These are phyloP conservation scores for Skeletonema marinoi DNA, from an alignment of 108 stramenopile species.

Conservation along the genomic window DNA sequence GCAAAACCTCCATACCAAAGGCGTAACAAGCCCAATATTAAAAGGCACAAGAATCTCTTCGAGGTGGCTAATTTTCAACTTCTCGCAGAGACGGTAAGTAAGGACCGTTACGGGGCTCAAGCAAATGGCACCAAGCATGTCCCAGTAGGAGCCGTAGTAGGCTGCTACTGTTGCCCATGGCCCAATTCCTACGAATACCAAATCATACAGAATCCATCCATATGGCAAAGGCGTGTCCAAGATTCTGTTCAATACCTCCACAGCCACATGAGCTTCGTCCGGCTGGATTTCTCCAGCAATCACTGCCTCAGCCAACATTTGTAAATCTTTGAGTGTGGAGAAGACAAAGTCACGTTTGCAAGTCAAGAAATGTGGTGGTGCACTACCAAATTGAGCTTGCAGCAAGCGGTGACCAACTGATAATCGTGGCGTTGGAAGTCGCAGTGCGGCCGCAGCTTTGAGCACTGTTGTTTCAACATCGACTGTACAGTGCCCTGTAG, in stretches of 20 bases:
- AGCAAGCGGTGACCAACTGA: conserved; percentile 5
- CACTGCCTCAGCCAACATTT: neutral
- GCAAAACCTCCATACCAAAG: neutral
- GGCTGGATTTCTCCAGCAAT: neutral
- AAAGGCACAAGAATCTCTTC: conserved; percentile 4
- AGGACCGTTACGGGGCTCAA: neutral
- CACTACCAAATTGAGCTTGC: neutral
- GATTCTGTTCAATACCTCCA: neutral
- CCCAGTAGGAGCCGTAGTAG: conserved; percentile 7
- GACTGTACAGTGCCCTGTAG: neutral
- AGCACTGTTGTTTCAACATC: conserved; percentile 1
- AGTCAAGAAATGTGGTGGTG: neutral
- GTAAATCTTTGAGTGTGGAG: neutral
- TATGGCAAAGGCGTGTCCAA: neutral
- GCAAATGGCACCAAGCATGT: neutral
- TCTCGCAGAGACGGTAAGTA: neutral
- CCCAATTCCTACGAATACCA: neutral
- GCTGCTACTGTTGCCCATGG: conserved; percentile 7
- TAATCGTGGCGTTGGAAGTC: neutral
- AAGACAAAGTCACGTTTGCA: conserved; percentile 12
- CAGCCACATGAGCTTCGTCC: neutral
- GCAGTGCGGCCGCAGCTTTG: neutral
- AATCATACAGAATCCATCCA: conserved; percentile 2
- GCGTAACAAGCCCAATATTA: neutral
- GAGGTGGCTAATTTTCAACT: conserved; percentile 1